Evolutionary conservation across 495 filamentous ascomycete species (phyloP).

Genomic region (Aspergillus incahuasiensis): DNA sequence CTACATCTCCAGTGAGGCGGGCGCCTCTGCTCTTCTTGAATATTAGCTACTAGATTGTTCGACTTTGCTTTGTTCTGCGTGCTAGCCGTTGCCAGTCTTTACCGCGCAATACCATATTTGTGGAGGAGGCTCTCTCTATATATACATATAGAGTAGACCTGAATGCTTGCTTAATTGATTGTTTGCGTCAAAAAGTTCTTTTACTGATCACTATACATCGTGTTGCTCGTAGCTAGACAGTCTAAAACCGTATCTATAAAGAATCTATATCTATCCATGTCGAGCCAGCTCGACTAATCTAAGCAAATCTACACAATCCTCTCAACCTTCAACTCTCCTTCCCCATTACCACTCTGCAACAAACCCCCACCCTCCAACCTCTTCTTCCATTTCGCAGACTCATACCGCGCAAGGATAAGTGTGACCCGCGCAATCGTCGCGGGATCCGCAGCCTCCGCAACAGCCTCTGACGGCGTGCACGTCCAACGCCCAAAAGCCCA

Average conservation of each 20-base stretch:
- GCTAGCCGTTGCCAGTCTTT: neutral
- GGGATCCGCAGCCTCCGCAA: constrained; percentile 34
- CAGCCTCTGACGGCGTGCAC: constrained; percentile 58
- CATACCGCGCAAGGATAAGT: constrained; percentile 76
- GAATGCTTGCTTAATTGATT: neutral
- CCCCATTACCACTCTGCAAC: constrained; percentile 41
- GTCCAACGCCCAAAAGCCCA: constrained; percentile 98
- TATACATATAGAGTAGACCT: constrained; percentile 1
- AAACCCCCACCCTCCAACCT: constrained; percentile 61
- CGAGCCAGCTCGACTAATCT: constrained; percentile 18
- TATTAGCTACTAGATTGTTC: constrained; percentile 29
- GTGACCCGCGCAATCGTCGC: constrained; percentile 67
- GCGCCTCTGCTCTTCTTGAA: constrained; percentile 70
- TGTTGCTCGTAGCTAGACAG: no score
- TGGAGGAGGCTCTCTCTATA: neutral
- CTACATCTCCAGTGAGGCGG: constrained; percentile 89
- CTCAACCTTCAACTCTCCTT: constrained; percentile 34
- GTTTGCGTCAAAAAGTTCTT: neutral
- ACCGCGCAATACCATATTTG: neutral
- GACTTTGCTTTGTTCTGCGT: constrained; percentile 9
- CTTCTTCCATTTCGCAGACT: constrained; percentile 87
- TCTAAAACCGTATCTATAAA: no score
- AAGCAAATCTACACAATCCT: constrained; percentile 36
- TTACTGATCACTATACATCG: neutral
- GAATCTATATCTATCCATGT: neutral